Percentiles rank a stretch among this genome's conserved stretches.
Evolutionary conservation across 345 rosid genomes (phyloP).

Genomic region (Populus pruinosa): DNA sequence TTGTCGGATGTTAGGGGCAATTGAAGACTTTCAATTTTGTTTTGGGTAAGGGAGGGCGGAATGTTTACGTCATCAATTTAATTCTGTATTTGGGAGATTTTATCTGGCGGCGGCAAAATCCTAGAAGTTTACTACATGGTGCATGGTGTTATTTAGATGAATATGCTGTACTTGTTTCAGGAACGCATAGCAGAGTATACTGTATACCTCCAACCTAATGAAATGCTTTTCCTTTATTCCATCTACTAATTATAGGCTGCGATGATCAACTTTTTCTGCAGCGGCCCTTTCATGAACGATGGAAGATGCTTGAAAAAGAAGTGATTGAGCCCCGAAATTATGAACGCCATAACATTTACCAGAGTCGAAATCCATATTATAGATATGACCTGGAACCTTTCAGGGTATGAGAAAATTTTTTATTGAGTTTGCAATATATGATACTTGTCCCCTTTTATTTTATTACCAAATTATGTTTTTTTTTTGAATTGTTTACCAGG

Average conservation of each 20-base stretch:
- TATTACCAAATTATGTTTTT: conserved; percentile 19
- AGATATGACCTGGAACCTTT: conserved; percentile 94
- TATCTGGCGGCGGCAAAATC: too few relatives aligned
- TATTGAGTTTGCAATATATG: neutral
- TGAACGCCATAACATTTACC: conserved; percentile 66
- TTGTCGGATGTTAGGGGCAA: neutral
- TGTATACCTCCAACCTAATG: neutral
- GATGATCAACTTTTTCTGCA: conserved; percentile 36
- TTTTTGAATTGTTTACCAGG: conserved; percentile 42
- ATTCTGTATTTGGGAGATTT: neutral
- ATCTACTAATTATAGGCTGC: conserved; percentile 23
- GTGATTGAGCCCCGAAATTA: conserved; percentile 88
- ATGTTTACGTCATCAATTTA: neutral
- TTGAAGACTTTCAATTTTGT: too few relatives aligned
- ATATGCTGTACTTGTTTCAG: neutral
- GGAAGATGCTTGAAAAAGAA: conserved; percentile 97
- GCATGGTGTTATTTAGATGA: neutral
- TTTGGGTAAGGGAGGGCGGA: too few relatives aligned
- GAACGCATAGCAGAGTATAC: neutral
- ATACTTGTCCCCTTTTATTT: neutral
- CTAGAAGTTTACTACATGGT: neutral
- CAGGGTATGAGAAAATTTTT: conserved; percentile 55
- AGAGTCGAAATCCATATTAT: conserved; percentile 67
- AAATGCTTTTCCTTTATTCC: neutral
- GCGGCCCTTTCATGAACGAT: conserved; percentile 94